Conservation (phyloP, 2,329 filamentous ascomycete genomes). For the Trichophyton schoenleinii region DNA sequence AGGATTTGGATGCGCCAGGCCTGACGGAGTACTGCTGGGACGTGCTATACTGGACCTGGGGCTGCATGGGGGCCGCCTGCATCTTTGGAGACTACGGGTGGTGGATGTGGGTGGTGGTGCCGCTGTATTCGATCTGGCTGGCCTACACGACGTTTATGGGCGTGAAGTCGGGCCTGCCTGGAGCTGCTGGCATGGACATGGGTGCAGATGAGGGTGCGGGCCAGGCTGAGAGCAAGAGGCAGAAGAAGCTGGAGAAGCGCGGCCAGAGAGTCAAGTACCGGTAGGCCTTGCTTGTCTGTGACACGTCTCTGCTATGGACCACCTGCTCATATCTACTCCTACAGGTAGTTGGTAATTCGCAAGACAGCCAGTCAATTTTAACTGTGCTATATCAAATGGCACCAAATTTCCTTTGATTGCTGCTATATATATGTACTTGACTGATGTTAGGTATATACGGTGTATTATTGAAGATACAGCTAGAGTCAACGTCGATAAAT, state of each 20-base stretch:
- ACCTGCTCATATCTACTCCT: too few species aligned
- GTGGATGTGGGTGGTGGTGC: constrained; percentile 47
- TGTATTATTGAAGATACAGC: not conserved
- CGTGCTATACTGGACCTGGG: constrained; percentile 88
- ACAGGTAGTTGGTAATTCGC: too few species aligned
- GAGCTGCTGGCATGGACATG: constrained; percentile 30
- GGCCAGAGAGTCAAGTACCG: constrained; percentile 34
- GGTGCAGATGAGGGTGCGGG: constrained; percentile 20
- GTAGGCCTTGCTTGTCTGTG: constrained; percentile 10
- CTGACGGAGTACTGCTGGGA: constrained; percentile 99
- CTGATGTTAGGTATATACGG: too few species aligned
- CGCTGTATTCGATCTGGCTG: constrained; percentile 37
- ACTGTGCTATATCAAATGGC: too few species aligned
- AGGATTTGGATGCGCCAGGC: constrained; percentile 76
- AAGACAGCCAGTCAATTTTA: too few species aligned
- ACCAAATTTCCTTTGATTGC: too few species aligned
- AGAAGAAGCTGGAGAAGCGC: constrained; percentile 43
- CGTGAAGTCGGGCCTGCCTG: constrained; percentile 26
- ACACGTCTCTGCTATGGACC: too few species aligned
- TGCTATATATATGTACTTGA: too few species aligned
- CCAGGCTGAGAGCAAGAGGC: constrained; percentile 36
- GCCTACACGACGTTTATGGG: constrained; percentile 36
- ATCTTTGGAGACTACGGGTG: constrained; percentile 71
- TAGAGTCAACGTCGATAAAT: not conserved
- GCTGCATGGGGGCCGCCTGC: constrained; percentile 56